Evolutionary conservation across 1,284 basidiomycete species (phyloP).

Genomic region (Takashimella koratensis): DNA sequence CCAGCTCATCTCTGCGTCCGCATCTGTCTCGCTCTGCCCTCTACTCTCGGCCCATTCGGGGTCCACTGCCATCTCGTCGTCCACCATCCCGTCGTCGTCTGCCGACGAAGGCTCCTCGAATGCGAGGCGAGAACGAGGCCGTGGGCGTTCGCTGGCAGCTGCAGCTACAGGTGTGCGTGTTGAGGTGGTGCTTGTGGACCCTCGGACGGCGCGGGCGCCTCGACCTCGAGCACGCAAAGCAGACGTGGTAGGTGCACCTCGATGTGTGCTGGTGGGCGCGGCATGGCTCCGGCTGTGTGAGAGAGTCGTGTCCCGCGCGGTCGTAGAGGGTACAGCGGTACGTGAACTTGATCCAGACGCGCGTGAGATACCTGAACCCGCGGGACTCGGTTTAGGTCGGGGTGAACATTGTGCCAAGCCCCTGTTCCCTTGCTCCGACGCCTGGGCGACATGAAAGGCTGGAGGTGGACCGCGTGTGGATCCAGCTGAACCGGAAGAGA

Average conservation of each 20-base stretch:
- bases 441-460: conserved; percentile 2
- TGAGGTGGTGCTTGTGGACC: too few species aligned
- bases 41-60: conserved; percentile 53
- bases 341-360: not conserved
- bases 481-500: too few species aligned
- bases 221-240: too few species aligned
- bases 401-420: conserved; percentile 32
- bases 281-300: conserved; percentile 2
- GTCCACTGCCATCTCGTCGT: conserved; percentile 51
- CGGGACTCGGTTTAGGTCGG: conserved; percentile 14
- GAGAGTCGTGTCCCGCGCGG: too few species aligned
- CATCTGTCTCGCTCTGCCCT: conserved; percentile 7
- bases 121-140: conserved; percentile 9
- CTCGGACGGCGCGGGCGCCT: too few species aligned
- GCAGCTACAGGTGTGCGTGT: not conserved
- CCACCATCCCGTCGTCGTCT: conserved; percentile 18
- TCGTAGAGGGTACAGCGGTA: not conserved
- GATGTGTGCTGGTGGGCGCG: too few species aligned
- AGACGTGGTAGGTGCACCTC: too few species aligned
- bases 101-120: conserved; percentile 6
- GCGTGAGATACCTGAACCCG: not conserved
- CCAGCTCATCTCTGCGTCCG: conserved; percentile 61
- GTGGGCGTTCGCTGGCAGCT: not conserved
- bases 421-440: conserved; percentile 25
- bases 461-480: not conserved